Evolutionary conservation across 176 grass and related monocot genomes (phyloP).

Genomic region (Musa beccarii): DNA sequence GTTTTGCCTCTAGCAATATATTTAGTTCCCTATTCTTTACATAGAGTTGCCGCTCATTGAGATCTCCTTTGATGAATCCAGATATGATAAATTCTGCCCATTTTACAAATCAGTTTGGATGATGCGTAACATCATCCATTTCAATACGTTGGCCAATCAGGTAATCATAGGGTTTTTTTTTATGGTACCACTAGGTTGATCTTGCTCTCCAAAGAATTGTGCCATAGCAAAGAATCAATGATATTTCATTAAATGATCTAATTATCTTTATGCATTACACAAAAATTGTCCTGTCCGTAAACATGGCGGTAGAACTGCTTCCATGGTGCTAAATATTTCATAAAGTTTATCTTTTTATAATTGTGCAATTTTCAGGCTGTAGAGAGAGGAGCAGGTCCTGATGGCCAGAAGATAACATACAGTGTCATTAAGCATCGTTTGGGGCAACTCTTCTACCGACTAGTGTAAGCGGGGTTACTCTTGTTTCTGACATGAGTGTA

Average conservation of each 20-base stretch:
- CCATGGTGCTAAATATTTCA: background rate
- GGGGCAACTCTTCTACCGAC: constrained; percentile 76
- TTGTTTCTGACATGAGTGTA: no score
- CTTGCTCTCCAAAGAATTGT: background rate
- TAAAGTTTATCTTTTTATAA: constrained; percentile 2
- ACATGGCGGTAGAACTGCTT: background rate
- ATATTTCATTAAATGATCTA: no score
- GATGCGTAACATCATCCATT: constrained; percentile 92
- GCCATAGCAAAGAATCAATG: no score
- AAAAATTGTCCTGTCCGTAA: no score
- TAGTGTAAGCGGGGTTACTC: constrained; percentile 53
- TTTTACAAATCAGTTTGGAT: constrained; percentile 99
- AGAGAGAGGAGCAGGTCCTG: constrained; percentile 69
- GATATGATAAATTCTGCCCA: constrained; percentile 87
- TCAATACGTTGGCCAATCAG: constrained; percentile 75
- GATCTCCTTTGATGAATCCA: constrained; percentile 19
- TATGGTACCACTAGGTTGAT: no score
- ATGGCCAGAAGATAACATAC: constrained; percentile 94
- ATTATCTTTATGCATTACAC: no score
- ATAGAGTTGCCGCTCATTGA: background rate
- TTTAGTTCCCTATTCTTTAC: background rate
- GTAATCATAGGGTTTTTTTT: constrained; percentile 18
- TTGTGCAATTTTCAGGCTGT: constrained; percentile 47
- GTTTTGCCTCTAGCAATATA: constrained; percentile 10
- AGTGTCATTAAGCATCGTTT: constrained; percentile 73